Evolutionary conservation across 164 flowering plant genomes (phyloP), one percentile per base, ranked within the genome.

Genomic region (Hamamelis virginiana): DNA sequence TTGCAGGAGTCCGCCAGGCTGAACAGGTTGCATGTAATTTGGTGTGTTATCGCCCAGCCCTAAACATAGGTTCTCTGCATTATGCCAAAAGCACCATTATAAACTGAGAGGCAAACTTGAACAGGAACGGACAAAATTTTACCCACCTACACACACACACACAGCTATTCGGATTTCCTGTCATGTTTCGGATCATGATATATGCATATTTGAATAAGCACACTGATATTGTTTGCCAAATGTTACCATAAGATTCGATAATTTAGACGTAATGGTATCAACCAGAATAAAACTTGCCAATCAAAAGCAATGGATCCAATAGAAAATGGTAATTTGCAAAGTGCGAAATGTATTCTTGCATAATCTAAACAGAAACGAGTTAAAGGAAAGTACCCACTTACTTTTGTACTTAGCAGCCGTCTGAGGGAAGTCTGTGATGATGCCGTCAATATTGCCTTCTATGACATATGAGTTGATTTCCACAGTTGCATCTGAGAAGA

Each of bases 401-500:
- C 98, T 93, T 76, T 57, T 83, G 76, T 88, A 96, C 66, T 79
- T 53, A 41, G 63, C 84, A 52, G 97, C 82, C 12, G 99, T 96
- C 69, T 74, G 77, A 4, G 99, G 99, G 74, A 81, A 96, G n/a
- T 86, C 97, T 12, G 98, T 93, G 65, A 96, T 80, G 60, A 93
- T 75, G 51, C 99, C 99, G 75, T 86, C 78, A 28, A 89, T 79
- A 8, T 60, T 76, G 18, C 71, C 70, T 51, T 55, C 82, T 55
- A 25, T 51, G 66, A 83, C 83, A 82, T 28, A 89, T 26, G 86
- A 9, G 77, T 88, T 89, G 38, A 96, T 77, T 74, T 96, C 97
- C 58, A 89, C 91, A 9, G 70, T 70, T 11, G 97, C 72, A 72
- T 96, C 99, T 0, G 97, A 83, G 76, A 82, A 89, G 86, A 83